Base-by-base conservation (phyloP, 2,329 filamentous ascomycete species). In the Ustilaginoidea virens region DNA sequence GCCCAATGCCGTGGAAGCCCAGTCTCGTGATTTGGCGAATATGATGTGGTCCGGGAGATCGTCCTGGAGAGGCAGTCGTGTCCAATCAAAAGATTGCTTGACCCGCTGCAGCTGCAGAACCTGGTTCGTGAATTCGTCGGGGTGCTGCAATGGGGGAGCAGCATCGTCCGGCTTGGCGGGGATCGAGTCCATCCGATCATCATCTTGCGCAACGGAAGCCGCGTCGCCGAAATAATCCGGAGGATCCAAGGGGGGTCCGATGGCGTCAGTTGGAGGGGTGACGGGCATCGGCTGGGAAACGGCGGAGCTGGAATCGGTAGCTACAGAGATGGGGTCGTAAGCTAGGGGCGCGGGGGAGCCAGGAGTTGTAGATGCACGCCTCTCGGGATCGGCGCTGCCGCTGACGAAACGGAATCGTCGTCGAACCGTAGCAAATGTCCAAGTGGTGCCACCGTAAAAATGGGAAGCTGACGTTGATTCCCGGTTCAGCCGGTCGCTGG, bases 21-120 rank as follows among this genome's bases (percentile, higher is more conserved):
- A 92, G 46, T 86, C 74, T 20, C 76, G 50, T 22, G 68, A 72
- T 21, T 78, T 69, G 12, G 76, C 75, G 39, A 87, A 80, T 30
- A 65, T 69, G 26, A 87, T 77, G 45, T 90, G 81, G 7, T 62
- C 55, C 2, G 78, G 75, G 23, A 86, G 60, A 16, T 63, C 64
- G 10, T 72, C 57, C 4, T 68, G 68, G 9, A 76, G 29, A 2
- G 76, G 69, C 27, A 87, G 61, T 30, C 72, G 66, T 4, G 81
- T 90, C 82, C 82, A 90, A 49, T 92, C 82, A 45, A 86, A 87
- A 13, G 36, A 33, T 5, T 31, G 29, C 23, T 28, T 34, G 25
- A 26, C 32, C n/a, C 34, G 36, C 22, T 40, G 38, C 8, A 32
- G 14, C 33, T 48, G 46, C n/a, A 57, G 44, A 3, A 58, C 53